A percentile compares a stretch with the other conserved stretches of the same genome.
Evolutionary conservation across 2,329 filamentous ascomycete genomes (phyloP).

Genomic region (Trichoderma asperellum): DNA sequence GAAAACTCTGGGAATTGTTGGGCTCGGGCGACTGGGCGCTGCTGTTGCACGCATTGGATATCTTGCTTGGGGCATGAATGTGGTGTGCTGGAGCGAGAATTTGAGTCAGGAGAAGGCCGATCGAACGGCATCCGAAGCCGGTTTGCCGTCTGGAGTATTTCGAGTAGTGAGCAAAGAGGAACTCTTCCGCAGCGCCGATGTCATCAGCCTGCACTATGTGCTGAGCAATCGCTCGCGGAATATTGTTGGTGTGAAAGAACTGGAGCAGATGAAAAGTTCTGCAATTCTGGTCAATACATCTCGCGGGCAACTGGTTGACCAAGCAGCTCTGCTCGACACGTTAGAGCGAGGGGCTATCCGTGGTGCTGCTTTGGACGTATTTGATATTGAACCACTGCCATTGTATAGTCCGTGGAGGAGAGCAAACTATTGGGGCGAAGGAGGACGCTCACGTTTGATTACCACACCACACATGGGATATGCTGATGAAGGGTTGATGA

Average conservation of each 20-base stretch:
- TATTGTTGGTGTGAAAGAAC: conserved; percentile 59
- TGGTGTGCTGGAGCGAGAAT: conserved; percentile 67
- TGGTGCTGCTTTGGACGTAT: conserved; percentile 74
- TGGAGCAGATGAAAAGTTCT: conserved; percentile 63
- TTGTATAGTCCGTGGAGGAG: conserved; percentile 7
- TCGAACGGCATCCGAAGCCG: conserved; percentile 55
- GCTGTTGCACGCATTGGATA: conserved; percentile 62
- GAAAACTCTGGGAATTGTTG: conserved; percentile 63
- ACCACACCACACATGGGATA: conserved; percentile 77
- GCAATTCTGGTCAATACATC: conserved; percentile 74
- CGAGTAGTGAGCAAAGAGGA: conserved; percentile 63
- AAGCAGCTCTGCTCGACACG: conserved; percentile 63
- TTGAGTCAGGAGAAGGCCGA: conserved; percentile 67
- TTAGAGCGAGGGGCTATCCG: conserved; percentile 63
- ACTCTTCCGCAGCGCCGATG: conserved; percentile 52
- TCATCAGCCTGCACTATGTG: conserved; percentile 65
- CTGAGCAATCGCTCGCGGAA: conserved; percentile 65
- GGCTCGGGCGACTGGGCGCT: conserved; percentile 65
- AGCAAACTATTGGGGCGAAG: conserved; percentile 38
- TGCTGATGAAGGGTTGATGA: conserved; percentile 66
- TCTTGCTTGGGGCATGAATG: conserved; percentile 65
- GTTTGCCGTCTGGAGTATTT: conserved; percentile 63
- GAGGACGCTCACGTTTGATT: conserved; percentile 63
- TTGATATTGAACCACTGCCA: conserved; percentile 69
- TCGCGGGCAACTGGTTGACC: conserved; percentile 69